Base-by-base conservation (phyloP, 1,284 basidiomycete species). In the Tilletiaria anomala region DNA sequence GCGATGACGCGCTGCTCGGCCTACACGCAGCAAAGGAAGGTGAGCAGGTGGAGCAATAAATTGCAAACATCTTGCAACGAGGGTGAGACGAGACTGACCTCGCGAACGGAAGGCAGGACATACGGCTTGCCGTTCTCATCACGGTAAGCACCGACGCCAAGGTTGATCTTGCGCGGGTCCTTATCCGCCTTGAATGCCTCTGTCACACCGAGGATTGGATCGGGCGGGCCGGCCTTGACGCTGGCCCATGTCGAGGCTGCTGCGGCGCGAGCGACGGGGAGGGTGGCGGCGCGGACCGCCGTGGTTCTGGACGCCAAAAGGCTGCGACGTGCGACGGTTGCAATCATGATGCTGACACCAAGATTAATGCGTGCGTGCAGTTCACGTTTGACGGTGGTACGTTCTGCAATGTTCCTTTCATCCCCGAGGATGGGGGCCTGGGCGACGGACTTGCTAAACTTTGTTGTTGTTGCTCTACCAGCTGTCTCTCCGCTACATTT, bases 71-170 rank as follows among this genome's bases (percentile, higher is more conserved):
- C 32, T 33, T 39, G 33, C 22, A 10, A 24, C 16, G 19, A 15
- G 1, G 24, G 34, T 17, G 15, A 34, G 26, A 33, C 34, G 24
- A 20, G 29, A 58, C 70, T 55, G 47, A 78, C 84, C 76, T 87
- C 82, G 68, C 83, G 80, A 44, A 97, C 91, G 40, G 82, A 82
- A 41, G 76, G 79, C 42, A 97, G 76, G 41, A 97, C 80, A 69
- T 89, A 97, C 4, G 91, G 89, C 73, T 94, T 96, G 50, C 91
- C 91, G 48, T 83, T 74, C 54, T 78, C 86, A 62, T 97, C 89
- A 51, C 93, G 78, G 77, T 97, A 85, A 16, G 82, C 67, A 15
- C 69, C 69, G 8, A 70, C 83, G 68, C 91, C 91, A 44, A 97
- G 75, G 73, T 97, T 97, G 69, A 96, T 94, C 72, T 97, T 97